Base-by-base conservation (phyloP, 371 early-diverging fungal genomes). In the Mucor piriformis region DNA sequence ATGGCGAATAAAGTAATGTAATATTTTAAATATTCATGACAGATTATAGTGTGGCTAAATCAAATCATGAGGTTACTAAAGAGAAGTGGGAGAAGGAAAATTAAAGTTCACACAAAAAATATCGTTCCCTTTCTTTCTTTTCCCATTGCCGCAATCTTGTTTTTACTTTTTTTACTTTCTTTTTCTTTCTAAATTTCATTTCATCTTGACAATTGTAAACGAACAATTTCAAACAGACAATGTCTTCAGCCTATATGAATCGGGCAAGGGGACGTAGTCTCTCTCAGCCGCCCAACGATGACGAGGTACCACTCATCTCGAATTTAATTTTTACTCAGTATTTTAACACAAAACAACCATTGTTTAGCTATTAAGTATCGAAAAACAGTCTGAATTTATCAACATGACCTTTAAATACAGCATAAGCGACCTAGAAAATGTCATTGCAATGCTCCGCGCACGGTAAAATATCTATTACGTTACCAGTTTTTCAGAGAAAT, bases 371-470 rank as follows among this genome's bases (percentile, higher is more conserved):
- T 10, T 18, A 16, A 37, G 51, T 11, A 74, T 79, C 15, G 77
- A 76, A 6, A 63, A 64, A 12, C 76, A 79, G 20, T 66, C 57
- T 57, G 73, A 70, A 2, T 76, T 69, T 60, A 53, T 79, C 13
- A 72, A 74, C 29, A 53, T 58, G 51, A 65, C 73, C n/a, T 60
- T 73, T 34, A 76, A 76, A 47, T 74, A 74, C 63, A 76, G 66
- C 40, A 68, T 73, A n/a, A 54, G 51, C 21, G 80, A 79, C 38
- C 59, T 76, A 6, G 77, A 79, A 8, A 62, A 65, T 12, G 63
- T 79, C 27, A 72, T 74, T 44, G 48, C 24, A 24, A 49, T 76
- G 40, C 46, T 79, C 43, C 63, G 60, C n/a, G 64, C 67, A 13
- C 66, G 80, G 80, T 79, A 79, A 55, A 27, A 18, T 3, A 21